Base-by-base conservation (phyloP, 192 early-diverging fungal genomes). In the Coemansia sp. region DNA sequence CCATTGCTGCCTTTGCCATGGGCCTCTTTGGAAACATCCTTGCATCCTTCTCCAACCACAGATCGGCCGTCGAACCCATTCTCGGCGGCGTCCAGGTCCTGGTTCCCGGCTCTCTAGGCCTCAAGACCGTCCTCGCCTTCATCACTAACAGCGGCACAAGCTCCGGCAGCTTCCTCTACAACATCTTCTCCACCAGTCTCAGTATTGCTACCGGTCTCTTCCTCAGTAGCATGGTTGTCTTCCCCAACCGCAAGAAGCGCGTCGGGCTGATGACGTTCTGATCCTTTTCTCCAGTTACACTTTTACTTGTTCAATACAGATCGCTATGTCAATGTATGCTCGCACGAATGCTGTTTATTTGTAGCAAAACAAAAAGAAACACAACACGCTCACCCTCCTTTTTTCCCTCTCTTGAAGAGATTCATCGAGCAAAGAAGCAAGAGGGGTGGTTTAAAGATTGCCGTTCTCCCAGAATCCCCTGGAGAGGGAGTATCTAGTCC, bases 31-130 rank as follows among this genome's bases (percentile, higher is more conserved):
- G 85, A 23, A 94, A 96, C 65, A 64, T 91, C 29, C 87, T 93
- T 69, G 87, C 89, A 5, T 81, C 87, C 6, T 58, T 96, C 19
- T 87, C 87, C 22, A 83, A 88, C 55, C 70, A 72, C 59, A 76
- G 85, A 28, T 83, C 89, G 7, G 91, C 89, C 7, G 86, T 95
- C 68, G 90, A 87, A 31, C 89, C 91, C 13, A 85, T 95, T 36
- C 71, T 95, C 29, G 86, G 87, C 50, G 93, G 92, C 25, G 89
- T 95, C 6, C 70, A 91, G 44, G 71, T 94, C 36, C 76, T 94
- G 64, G 92, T 93, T 0, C 94, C 93, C 6, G 93, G 93, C 45
- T 86, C 83, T 66, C 69, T 94, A n/a, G 90, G 91, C 34, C 85
- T 94, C 15, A 70, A 82, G 38, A 75, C 71, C 4, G 84, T 82